Evolutionary conservation across 306 rosid genomes (phyloP).

Genomic region (Sicyos edulis): DNA sequence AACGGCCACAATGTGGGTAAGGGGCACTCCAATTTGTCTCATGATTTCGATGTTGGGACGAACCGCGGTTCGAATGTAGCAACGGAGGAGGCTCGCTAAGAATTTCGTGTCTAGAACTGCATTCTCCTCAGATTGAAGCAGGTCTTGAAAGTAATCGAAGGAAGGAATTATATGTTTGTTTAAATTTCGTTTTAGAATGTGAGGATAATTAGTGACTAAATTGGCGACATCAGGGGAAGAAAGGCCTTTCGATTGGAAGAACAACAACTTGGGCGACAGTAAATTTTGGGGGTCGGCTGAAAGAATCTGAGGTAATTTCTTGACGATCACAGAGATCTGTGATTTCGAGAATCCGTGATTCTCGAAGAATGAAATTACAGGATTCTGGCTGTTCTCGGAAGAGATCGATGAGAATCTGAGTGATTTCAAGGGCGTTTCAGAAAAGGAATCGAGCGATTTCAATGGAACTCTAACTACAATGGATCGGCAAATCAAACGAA

Average conservation of each 20-base stretch:
- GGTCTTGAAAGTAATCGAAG: too few relatives aligned
- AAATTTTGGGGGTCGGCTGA: too few relatives aligned
- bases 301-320: not conserved
- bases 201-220: too few relatives aligned
- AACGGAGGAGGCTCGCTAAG: not conserved
- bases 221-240: too few relatives aligned
- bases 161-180: too few relatives aligned
- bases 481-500: not conserved
- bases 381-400: not conserved
- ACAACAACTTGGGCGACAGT: too few relatives aligned
- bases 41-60: not conserved
- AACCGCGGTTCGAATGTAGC: not conserved
- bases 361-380: constrained; percentile 18
- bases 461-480: not conserved
- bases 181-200: too few relatives aligned
- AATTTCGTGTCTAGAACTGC: not conserved
- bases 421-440: not conserved
- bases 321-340: constrained; percentile 26
- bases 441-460: not conserved
- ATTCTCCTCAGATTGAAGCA: too few relatives aligned
- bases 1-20: constrained; percentile 13
- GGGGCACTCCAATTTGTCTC: constrained; percentile 15
- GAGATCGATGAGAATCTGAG: too few relatives aligned
- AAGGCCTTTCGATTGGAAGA: too few relatives aligned
- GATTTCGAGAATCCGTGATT: constrained; percentile 29